Evolutionary conservation across 495 filamentous ascomycete species (phyloP), one percentile per base, ranked within the genome.

Genomic region (Penicillium crystallinum): DNA sequence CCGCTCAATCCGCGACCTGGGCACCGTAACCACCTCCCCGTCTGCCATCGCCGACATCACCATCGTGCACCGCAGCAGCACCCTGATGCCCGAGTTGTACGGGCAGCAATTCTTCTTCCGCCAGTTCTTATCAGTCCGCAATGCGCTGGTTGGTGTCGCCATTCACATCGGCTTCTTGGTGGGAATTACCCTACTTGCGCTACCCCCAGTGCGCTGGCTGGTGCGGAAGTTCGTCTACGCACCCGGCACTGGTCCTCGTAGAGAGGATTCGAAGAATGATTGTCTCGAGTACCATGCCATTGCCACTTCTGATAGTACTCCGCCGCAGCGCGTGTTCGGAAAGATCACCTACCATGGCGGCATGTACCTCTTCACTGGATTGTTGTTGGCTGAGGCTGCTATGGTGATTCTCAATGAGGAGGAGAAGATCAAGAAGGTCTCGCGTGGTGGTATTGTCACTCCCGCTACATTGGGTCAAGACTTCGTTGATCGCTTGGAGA

Each of bases 391-490:
- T 1, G 80, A 91, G 64, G 89, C 83, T 6, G 90, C 88, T 1
- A 78, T 83, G 54, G 80, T 83, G 3, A 70, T 96, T 27, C 72
- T 95, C 14, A 71, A 82, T 21, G 80, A 88, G 27, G 81, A 83
- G 42, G 61, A 81, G 29, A 76, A 77, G 19, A 65, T 78, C 10
- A 79, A 74, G 47, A 76, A 77, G 55, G 71, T 79, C 17, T 73
- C 88, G 1, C 72, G 77, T 0, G 85, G 88, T 21, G 89, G 89
- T 9, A 72, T 95, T 21, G 82, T 90, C 17, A 96, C 90, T 1
- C 78, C 90, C n/a, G 87, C 89, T n/a, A 87, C 81, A 34, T 68
- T 96, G 33, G 90, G 90, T 0, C 85, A 91, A 65, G 73, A 75
- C 25, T 91, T 81, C 60, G 76, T 93, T 50, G 84, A 93, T 60